These are phyloP conservation scores for Chaetomium fimeti DNA, from an alignment of 495 filamentous ascomycete species.

Conservation along the genomic window DNA sequence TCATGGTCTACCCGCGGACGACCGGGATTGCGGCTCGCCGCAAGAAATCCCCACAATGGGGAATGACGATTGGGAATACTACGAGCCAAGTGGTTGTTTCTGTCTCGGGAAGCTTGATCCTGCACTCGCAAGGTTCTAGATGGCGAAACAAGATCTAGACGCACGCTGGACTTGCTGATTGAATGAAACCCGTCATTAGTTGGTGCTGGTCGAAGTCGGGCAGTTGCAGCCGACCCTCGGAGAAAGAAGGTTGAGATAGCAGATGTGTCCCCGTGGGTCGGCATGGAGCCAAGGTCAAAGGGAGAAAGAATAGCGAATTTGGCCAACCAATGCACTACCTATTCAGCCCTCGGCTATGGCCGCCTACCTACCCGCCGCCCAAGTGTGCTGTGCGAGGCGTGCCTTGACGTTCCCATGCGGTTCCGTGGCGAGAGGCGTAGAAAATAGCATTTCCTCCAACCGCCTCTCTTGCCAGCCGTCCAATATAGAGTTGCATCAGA, in stretches of 20 bases:
- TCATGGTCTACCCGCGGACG: background rate
- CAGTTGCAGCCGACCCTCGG: background rate
- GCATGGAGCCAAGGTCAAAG: background rate
- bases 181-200: background rate
- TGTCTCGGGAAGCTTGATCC: constrained; percentile 14
- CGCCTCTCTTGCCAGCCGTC: background rate
- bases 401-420: background rate
- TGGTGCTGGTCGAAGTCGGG: constrained; percentile 2
- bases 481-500: background rate
- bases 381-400: background rate
- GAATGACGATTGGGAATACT: background rate
- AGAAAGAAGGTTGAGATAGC: background rate
- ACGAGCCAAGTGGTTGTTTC: background rate
- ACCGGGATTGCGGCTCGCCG: background rate
- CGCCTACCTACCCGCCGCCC: background rate
- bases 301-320: background rate
- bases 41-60: background rate
- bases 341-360: background rate
- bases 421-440: background rate
- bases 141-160: background rate
- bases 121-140: background rate
- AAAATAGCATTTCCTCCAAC: background rate
- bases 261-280: background rate
- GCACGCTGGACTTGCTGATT: background rate
- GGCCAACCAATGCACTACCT: too few relatives aligned